phyloP scores from a whole-genome alignment of 2,329 filamentous ascomycete genomes.

The Aureobasidium mangrovei region DNA sequence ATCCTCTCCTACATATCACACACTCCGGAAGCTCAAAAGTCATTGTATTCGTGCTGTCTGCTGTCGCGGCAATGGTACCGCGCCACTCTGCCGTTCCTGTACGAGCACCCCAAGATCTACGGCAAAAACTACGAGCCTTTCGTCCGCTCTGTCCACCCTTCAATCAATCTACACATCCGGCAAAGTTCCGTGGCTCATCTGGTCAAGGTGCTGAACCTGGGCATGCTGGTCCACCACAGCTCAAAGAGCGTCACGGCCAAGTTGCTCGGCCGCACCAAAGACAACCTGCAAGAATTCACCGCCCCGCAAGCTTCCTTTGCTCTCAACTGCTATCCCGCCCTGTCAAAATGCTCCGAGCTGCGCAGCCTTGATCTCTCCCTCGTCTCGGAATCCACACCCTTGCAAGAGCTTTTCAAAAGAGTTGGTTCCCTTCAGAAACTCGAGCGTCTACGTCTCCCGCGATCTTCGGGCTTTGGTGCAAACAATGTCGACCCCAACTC shows the following conservation, averaged over 20 bases:
- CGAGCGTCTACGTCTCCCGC: slow-evolving; percentile 32
- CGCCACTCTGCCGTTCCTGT: slow-evolving; percentile 43
- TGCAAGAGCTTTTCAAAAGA: slow-evolving; percentile 42
- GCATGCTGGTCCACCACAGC: slow-evolving; percentile 49
- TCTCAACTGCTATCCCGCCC: slow-evolving; percentile 46
- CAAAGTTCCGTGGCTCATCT: slow-evolving; percentile 41
- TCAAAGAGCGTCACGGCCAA: slow-evolving; percentile 50
- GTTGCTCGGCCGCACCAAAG: slow-evolving; percentile 46
- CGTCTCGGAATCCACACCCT: slow-evolving; percentile 42
- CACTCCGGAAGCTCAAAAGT: slow-evolving; percentile 33
- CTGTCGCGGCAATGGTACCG: slow-evolving; percentile 50
- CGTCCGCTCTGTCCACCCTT: slow-evolving; percentile 46
- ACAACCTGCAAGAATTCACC: slow-evolving; percentile 44
- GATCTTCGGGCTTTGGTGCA: slow-evolving; percentile 25
- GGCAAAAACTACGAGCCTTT: slow-evolving; percentile 48
- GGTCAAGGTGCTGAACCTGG: slow-evolving; percentile 46
- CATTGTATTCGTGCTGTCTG: slow-evolving; percentile 44
- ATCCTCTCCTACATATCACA: slow-evolving; percentile 39
- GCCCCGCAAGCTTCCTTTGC: slow-evolving; percentile 52
- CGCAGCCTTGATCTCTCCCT: slow-evolving; percentile 44
- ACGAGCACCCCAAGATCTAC: slow-evolving; percentile 43
- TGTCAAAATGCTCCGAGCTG: slow-evolving; percentile 47
- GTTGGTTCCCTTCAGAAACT: slow-evolving; percentile 40
- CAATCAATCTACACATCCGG: slow-evolving; percentile 40
- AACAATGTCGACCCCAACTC: slow-evolving; percentile 15